Evolutionary conservation across 805 yeast genomes (phyloP), one percentile per base, ranked within the genome.

Genomic region (Danielia reshetovae): DNA sequence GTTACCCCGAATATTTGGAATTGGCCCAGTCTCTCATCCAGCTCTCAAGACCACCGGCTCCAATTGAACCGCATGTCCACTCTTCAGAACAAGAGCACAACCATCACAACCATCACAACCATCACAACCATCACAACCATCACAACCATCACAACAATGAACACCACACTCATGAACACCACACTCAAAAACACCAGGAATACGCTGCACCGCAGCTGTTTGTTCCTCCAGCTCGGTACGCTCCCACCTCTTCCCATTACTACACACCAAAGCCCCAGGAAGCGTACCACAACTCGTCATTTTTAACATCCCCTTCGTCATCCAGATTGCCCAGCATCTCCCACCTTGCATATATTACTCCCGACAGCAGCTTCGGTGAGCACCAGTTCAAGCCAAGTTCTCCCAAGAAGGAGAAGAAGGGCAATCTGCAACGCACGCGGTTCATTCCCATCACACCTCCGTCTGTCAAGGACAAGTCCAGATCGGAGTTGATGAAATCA

Each of bases 1-100:
- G 56, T 40, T 70, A 70, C 42, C 75, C 75, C 5, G 72, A 69
- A 38, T 65, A 70, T 38, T 57, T 74, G 38, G 72, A 70, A 40
- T 58, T 70, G 40, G 75, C 75, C 18, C 68, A 62, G 36, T 57
- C 65, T 5, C 56, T 65, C 36, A 56, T 65, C 13, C 62, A 55
- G 42, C 59, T 66, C 28, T 60, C 69, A 11, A 39, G 45, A 27
- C n/a, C n/a, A n/a, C 41, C 46, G 22, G 35, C 25, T 17, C 30
- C 51, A 45, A 24, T 21, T 27, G 4, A 17, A 17, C 18, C 26
- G 10, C 14, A 24, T 11, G 27, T 15, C 7, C 18, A 26, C 28
- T 4, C 17, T n/a, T 7, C 27, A 19, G 9, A 7, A 19, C 22
- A 19, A 9, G 7, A 5, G 7, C 21, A 27, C 15, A 18, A 14